Percentiles rank a stretch among this genome's conserved stretches.
phyloP scores from a whole-genome alignment of 306 rosid species.

The Inga oerstediana region DNA sequence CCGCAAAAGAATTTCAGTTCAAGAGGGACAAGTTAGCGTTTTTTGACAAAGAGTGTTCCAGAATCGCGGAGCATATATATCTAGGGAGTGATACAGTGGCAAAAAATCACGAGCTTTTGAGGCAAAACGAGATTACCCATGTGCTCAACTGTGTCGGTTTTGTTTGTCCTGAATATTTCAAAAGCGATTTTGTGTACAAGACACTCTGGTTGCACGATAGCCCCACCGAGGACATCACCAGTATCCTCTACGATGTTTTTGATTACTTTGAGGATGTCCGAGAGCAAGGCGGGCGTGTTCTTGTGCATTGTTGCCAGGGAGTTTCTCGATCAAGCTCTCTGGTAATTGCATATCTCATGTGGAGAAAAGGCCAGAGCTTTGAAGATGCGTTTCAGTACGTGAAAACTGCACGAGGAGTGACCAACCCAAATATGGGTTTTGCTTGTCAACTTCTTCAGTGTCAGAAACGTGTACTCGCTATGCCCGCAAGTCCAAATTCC shows the following conservation, averaged over 20 bases:
- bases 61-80: constrained; percentile 85
- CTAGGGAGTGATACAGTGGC: constrained; percentile 96
- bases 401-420: constrained; percentile 90
- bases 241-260: constrained; percentile 88
- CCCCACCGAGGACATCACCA: constrained; percentile 87
- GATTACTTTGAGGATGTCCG: constrained; percentile 97
- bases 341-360: constrained; percentile 95
- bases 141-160: constrained; percentile 95
- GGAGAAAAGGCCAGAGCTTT: constrained; percentile 89
- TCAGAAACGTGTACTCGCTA: constrained; percentile 88
- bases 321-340: constrained; percentile 85
- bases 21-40: constrained; percentile 80
- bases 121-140: constrained; percentile 77
- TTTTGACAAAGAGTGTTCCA: constrained; percentile 82
- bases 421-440: constrained; percentile 92
- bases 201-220: constrained; percentile 92
- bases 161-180: constrained; percentile 93
- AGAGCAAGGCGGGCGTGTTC: constrained; percentile 78
- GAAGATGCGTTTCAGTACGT: constrained; percentile 92
- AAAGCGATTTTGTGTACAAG: constrained; percentile 77
- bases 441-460: constrained; percentile 90
- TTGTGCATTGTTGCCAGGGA: constrained; percentile 94
- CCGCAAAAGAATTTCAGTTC: constrained; percentile 62
- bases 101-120: constrained; percentile 74
- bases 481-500: constrained; percentile 83